Conservation (phyloP, 2,329 filamentous ascomycete species). For the Xylaria sp. region DNA sequence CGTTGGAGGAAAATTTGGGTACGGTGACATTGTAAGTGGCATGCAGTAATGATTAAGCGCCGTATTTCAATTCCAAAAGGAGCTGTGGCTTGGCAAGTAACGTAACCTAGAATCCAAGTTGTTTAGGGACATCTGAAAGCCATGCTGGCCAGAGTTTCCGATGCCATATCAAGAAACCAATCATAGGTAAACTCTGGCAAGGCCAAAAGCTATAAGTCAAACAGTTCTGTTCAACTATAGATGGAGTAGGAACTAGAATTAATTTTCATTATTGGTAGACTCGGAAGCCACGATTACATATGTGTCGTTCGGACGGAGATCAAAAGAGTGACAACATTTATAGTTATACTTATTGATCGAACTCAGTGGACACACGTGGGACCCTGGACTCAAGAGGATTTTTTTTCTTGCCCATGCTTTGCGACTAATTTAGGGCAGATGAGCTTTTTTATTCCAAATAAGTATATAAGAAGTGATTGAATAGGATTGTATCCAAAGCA, state of each 20-base stretch:
- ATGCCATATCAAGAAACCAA: too few species aligned
- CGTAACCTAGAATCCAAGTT: neutral
- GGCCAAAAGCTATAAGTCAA: too few species aligned
- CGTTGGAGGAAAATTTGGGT: neutral
- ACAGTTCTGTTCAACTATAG: too few species aligned
- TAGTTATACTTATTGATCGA: neutral
- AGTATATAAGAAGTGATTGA: too few species aligned
- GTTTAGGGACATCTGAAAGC: neutral
- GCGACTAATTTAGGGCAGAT: too few species aligned
- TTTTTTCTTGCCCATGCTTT: neutral
- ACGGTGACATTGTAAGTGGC: conserved; percentile 2
- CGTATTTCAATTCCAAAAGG: neutral
- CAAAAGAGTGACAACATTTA: neutral
- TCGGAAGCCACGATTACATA: neutral
- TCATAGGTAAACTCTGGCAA: neutral
- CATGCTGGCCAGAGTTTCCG: neutral
- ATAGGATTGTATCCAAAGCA: neutral
- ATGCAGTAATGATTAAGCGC: neutral
- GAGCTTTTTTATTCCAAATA: neutral
- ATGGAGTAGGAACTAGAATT: neutral
- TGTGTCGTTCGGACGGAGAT: neutral
- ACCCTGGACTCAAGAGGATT: neutral
- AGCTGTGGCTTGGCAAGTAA: conserved; percentile 5
- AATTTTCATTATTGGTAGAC: neutral
- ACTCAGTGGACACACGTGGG: neutral